These are phyloP conservation scores for Halophytophthora polymorphica DNA, from an alignment of 352 stramenopile species.

Conservation along the genomic window DNA sequence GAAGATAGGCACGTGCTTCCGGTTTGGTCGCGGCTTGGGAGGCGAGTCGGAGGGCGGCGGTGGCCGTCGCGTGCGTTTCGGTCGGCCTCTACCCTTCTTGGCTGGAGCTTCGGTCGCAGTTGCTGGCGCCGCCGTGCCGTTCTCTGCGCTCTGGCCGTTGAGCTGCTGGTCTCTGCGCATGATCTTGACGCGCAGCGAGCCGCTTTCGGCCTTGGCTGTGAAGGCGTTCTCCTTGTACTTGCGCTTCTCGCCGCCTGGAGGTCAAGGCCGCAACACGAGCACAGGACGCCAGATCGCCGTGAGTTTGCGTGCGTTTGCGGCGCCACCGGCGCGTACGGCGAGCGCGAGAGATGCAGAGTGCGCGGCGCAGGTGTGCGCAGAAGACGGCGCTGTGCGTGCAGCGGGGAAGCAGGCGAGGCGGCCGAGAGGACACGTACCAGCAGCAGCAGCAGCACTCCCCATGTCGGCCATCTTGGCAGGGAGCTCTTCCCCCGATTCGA, in stretches of 20 bases:
- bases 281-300: neutral
- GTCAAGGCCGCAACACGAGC: conserved; percentile 1
- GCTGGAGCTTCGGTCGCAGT: neutral
- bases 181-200: conserved; percentile 81
- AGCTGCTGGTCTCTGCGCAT: conserved; percentile 40
- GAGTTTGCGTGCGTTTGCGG: neutral
- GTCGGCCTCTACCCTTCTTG: neutral
- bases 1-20: conserved; percentile 83
- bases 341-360: conserved; percentile 1
- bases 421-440: conserved; percentile 5
- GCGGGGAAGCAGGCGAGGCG: neutral
- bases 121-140: neutral
- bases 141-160: neutral
- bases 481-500: neutral
- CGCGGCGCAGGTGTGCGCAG: neutral
- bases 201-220: conserved; percentile 70
- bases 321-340: conserved; percentile 2
- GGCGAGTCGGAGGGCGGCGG: conserved; percentile 32
- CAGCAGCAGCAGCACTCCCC: conserved; percentile 6
- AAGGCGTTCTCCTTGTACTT: conserved; percentile 78
- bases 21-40: conserved; percentile 71
- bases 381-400: neutral
- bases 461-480: conserved; percentile 4
- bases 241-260: conserved; percentile 44
- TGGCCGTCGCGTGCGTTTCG: conserved; percentile 7